Conservation (phyloP, 805 yeast species). For the Kodamaea hsintzibuensis region DNA sequence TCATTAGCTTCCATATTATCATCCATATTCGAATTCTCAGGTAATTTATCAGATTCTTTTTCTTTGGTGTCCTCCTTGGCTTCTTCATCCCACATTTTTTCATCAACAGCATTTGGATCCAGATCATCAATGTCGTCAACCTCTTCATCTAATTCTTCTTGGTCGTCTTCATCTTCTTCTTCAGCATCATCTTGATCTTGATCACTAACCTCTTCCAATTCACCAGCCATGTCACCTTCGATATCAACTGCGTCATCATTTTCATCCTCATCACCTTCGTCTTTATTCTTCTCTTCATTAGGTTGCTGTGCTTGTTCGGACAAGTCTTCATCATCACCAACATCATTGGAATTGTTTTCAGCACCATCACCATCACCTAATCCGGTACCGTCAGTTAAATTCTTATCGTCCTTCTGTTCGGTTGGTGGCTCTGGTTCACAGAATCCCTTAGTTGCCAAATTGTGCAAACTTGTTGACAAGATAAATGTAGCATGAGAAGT, state of each 20-base stretch:
- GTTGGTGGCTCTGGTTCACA: slow-evolving; percentile 85
- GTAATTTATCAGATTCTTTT: slow-evolving; percentile 73
- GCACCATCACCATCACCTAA: slow-evolving; percentile 93
- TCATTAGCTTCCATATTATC: slow-evolving; percentile 26
- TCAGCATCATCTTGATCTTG: slow-evolving; percentile 56
- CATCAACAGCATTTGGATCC: slow-evolving; percentile 94
- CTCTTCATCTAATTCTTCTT: slow-evolving; percentile 78
- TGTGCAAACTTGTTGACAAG: slow-evolving; percentile 54
- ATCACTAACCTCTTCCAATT: slow-evolving; percentile 74
- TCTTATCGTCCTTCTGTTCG: slow-evolving; percentile 59
- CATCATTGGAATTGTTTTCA: slow-evolving; percentile 74
- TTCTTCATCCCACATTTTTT: slow-evolving; percentile 97
- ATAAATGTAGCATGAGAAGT: slow-evolving; percentile 63
- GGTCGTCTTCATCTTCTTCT: slow-evolving; percentile 41
- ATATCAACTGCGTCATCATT: slow-evolving; percentile 90
- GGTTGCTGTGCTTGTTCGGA: slow-evolving; percentile 75
- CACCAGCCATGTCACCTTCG: slow-evolving; percentile 97
- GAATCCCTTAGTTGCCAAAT: slow-evolving; percentile 78
- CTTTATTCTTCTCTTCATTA: slow-evolving; percentile 64
- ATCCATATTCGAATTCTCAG: slow-evolving; percentile 53
- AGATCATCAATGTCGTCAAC: slow-evolving; percentile 84
- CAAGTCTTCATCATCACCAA: slow-evolving; percentile 89
- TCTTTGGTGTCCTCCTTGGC: slow-evolving; percentile 70
- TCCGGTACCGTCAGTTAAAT: slow-evolving; percentile 84
- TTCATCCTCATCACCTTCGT: slow-evolving; percentile 58